Conservation (phyloP, 163 green algal species). For the Chloromonas sp. region DNA sequence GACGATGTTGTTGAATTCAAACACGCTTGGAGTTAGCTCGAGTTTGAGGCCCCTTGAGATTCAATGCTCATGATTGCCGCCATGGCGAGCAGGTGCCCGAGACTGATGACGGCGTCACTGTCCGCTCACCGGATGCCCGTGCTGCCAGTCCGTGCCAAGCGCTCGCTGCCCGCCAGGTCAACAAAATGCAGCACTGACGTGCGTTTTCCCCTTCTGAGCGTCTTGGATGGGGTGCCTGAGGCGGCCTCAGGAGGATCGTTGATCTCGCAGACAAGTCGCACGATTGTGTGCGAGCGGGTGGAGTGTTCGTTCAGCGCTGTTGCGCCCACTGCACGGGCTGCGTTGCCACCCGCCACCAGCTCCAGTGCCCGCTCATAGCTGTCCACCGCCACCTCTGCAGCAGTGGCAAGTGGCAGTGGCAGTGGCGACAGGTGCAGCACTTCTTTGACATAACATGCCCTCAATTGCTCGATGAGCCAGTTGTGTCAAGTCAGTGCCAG, state of each 20-base stretch:
- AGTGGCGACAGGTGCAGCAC: background rate
- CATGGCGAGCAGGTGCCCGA: background rate
- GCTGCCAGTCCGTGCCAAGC: slow-evolving; percentile 54
- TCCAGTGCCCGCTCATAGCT: background rate
- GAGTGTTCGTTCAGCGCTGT: slow-evolving; percentile 27
- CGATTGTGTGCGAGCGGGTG: slow-evolving; percentile 45
- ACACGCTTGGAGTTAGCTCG: too few relatives aligned
- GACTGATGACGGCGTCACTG: too few relatives aligned
- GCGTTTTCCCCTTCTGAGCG: slow-evolving; percentile 2
- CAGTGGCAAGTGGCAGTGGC: background rate
- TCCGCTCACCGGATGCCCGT: slow-evolving; percentile 31
- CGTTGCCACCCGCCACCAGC: slow-evolving; percentile 1
- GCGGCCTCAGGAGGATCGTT: background rate
- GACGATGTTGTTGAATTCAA: background rate
- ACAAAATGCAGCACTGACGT: slow-evolving; percentile 65
- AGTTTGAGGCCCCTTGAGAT: too few relatives aligned
- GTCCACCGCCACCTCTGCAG: slow-evolving; percentile 4
- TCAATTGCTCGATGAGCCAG: background rate
- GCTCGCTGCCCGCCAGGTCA: slow-evolving; percentile 74
- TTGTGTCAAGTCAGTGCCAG: background rate
- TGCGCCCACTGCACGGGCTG: slow-evolving; percentile 11
- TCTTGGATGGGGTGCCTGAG: background rate
- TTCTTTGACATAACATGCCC: too few relatives aligned
- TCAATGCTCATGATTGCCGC: background rate
- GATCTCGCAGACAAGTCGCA: slow-evolving; percentile 39